These are phyloP conservation scores for Neckera pumila DNA, from an alignment of 225 moss, liverwort and hornwort species.

Conservation along the genomic window DNA sequence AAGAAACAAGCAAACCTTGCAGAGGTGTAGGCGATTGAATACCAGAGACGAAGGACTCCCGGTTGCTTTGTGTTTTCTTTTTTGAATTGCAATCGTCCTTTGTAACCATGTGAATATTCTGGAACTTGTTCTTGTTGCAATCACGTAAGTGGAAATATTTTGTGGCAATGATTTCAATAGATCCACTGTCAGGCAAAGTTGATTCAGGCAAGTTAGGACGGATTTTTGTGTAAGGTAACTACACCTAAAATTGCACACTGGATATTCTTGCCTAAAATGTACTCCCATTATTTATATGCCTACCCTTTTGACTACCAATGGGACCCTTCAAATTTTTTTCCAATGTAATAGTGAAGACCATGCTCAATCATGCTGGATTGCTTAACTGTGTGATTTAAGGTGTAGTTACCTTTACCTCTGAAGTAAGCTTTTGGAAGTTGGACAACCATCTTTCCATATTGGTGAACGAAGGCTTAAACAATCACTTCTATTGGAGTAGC, in stretches of 20 bases:
- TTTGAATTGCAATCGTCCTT: background rate
- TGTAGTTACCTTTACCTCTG: too few species aligned
- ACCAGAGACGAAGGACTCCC: background rate
- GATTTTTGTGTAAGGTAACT: background rate
- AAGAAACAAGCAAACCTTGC: background rate
- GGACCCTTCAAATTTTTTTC: too few species aligned
- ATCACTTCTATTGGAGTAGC: background rate
- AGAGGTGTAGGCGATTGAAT: background rate
- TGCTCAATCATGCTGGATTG: too few species aligned
- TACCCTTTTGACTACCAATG: too few species aligned
- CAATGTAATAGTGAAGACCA: too few species aligned
- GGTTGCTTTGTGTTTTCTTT: background rate
- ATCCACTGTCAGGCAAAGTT: background rate
- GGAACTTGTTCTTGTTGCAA: background rate
- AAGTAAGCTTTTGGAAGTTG: background rate
- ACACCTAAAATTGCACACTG: too few species aligned
- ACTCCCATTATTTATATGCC: too few species aligned
- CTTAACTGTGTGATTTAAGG: too few species aligned
- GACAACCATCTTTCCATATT: background rate
- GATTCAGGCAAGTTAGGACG: background rate
- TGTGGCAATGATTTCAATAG: background rate
- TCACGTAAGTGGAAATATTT: background rate
- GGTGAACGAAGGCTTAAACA: background rate
- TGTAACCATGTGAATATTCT: background rate
- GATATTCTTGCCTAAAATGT: too few species aligned